These are phyloP conservation scores for Penicillium cataractarum DNA, from an alignment of 495 filamentous ascomycete genomes.

Conservation along the genomic window DNA sequence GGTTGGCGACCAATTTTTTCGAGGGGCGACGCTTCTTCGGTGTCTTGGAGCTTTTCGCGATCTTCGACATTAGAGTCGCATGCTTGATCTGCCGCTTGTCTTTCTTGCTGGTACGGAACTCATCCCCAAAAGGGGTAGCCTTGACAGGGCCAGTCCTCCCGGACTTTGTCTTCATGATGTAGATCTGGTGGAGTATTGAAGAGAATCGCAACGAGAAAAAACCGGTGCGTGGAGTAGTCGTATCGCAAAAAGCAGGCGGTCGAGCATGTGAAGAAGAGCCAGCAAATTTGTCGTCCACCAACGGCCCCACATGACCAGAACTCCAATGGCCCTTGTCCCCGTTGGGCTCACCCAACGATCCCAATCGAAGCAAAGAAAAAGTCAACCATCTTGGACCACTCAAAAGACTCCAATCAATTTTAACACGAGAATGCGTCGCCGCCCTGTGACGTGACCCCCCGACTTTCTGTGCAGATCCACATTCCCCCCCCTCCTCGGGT, in stretches of 20 bases:
- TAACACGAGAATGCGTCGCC: conserved; percentile 16
- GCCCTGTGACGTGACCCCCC: conserved; percentile 19
- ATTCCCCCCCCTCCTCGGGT: background rate
- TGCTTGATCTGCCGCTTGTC: conserved; percentile 80
- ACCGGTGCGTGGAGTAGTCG: conserved; percentile 11
- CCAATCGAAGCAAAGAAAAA: conserved; percentile 1
- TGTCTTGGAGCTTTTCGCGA: conserved; percentile 63
- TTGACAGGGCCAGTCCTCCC: conserved; percentile 34
- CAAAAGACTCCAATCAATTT: background rate
- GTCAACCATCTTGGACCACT: conserved; percentile 3
- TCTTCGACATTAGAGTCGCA: conserved; percentile 71
- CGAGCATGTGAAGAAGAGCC: conserved; percentile 16
- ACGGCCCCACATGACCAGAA: conserved; percentile 8
- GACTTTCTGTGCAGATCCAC: background rate
- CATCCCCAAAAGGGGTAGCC: conserved; percentile 38
- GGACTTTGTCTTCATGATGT: conserved; percentile 27
- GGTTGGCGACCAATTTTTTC: conserved; percentile 76
- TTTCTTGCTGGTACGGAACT: conserved; percentile 68
- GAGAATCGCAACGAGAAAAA: conserved; percentile 14
- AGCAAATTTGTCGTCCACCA: conserved; percentile 8
- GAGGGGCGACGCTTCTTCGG: conserved; percentile 66
- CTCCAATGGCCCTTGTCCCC: conserved; percentile 13
- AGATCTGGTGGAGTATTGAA: background rate
- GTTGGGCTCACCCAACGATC: conserved; percentile 15
- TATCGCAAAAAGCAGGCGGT: background rate